Evolutionary conservation across 1,139 yeast genomes (phyloP), one percentile per base, ranked within the genome.

Genomic region (Yamadazyma buinensis): DNA sequence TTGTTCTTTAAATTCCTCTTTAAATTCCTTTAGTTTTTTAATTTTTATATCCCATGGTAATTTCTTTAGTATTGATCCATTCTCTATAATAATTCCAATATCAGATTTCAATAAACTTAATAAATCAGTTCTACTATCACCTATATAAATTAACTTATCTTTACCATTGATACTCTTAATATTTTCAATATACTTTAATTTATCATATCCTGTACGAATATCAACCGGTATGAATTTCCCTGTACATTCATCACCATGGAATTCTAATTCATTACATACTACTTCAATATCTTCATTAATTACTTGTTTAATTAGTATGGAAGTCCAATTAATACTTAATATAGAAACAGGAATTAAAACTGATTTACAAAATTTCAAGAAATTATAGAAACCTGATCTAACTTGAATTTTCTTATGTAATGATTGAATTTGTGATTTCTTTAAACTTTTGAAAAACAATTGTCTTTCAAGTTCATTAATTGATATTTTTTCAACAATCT

Each of bases 251-350:
- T 58, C 69, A 19, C 52, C 36, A 18, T 57, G 61, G 39, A 67
- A 57, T 36, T 63, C 72, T 20, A 81, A 58, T 34, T 78, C 84
- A 48, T 81, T 81, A 5, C 72, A 67, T 2, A 67, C 36, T 3
- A 70, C 55, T 9, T 39, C 41, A 13, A 61, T 40, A n/a, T 48
- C 35, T 6, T 30, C 35, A 5, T 37, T 29, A 27, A 80, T 57
- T 5, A 64, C 66, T 31, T 60, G 60, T 18, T 56, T 49, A 37
- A 83, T 80, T 24, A 80, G 55, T 8, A 57, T 30, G 3, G 68
- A 63, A 9, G 83, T 71, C 90, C 90, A 83, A 52, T 81, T 82
- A 32, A 80, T 75, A 46, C 86, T 79, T 19, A 82, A 48, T 1
- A 83, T 62, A 8, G 61, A 55, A 2, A 79, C 55, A 0, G 75